Evolutionary conservation across 2,329 filamentous ascomycete species (phyloP).

Genomic region (Trichoderma lentiforme): DNA sequence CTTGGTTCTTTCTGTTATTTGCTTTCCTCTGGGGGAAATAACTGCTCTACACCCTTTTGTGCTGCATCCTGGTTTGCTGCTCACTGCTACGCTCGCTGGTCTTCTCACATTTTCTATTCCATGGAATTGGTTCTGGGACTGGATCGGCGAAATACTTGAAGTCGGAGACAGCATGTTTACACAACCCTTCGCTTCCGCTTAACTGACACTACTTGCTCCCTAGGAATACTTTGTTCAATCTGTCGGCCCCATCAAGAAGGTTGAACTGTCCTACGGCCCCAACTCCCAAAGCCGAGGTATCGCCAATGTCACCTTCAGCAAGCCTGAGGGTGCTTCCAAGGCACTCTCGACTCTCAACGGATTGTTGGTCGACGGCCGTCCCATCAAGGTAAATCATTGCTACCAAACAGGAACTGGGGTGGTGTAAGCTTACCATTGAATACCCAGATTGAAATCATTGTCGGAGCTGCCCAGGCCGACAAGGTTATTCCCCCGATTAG

Average conservation of each 20-base stretch:
- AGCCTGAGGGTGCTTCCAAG: conserved; percentile 76
- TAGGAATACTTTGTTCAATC: conserved; percentile 96
- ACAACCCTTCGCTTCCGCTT: conserved; percentile 36
- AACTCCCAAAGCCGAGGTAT: conserved; percentile 89
- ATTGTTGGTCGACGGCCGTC: conserved; percentile 81
- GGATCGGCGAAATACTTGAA: conserved; percentile 32
- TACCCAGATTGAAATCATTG: conserved; percentile 79
- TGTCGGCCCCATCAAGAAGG: conserved; percentile 85
- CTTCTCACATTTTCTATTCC: conserved; percentile 2
- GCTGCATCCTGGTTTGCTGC: conserved; percentile 17
- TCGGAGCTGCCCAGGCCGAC: conserved; percentile 71
- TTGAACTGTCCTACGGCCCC: conserved; percentile 88
- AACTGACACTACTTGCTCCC: conserved; percentile 64
- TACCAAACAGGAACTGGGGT: background rate
- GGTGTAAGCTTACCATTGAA: background rate
- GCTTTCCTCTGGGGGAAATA: background rate
- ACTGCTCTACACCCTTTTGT: background rate
- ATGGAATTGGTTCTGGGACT: conserved; percentile 21
- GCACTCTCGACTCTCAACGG: conserved; percentile 83
- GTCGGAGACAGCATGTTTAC: conserved; percentile 29
- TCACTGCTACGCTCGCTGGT: conserved; percentile 33
- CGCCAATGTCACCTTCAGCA: conserved; percentile 82
- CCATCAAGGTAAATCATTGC: conserved; percentile 71
- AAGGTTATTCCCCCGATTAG: conserved; percentile 63
- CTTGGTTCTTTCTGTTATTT: background rate